Evolutionary conservation across 164 flowering plant species (phyloP), one percentile per base, ranked within the genome.

Genomic region (Vitis labrusca): DNA sequence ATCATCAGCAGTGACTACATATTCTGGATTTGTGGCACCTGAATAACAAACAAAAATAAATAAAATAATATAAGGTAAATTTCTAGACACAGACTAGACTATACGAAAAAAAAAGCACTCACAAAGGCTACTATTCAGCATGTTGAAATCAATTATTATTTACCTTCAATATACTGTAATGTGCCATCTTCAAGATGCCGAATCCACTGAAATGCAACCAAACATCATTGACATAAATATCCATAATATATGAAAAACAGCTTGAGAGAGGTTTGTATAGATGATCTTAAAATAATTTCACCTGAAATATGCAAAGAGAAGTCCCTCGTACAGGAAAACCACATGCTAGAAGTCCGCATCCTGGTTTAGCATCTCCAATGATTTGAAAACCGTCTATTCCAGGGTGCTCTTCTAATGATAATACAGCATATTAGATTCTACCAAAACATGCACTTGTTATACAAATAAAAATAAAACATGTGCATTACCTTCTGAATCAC

Each of bases 21-120:
- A 95, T 73, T 95, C 97, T 62, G 99, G 99, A 81, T 91, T 85
- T 54, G 98, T 95, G 59, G 97, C 98, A 61, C 97, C 99, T 95
- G 86, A 64, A 80, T 72, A 23, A 63, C 10, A 29, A 63, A 71
- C 49, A 65, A 17, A 67, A 67, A 48, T 65, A 15, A 68, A 60
- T 12, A 63, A 47, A 48, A 44, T 59, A 49, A 63, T 61, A 10
- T 44, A 29, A 51, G 15, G 10, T 48, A 27, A 58, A 51, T 64
- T 10, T 57, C 50, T 16, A 59, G 32, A 13, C 29, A 32, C 56
- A 61, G 29, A 48, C 16, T 49, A 19, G 10, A 9, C 29, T 10
- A 53, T 12, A 17, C 7, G 10, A 13, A 77, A 54, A 49, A 50
- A 16, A 23, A 16, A 47, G 12, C 29, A 1, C n/a, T 15, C 10